Evolutionary conservation across 495 filamentous ascomycete genomes (phyloP).

Genomic region (Neurospora tetrasperma): DNA sequence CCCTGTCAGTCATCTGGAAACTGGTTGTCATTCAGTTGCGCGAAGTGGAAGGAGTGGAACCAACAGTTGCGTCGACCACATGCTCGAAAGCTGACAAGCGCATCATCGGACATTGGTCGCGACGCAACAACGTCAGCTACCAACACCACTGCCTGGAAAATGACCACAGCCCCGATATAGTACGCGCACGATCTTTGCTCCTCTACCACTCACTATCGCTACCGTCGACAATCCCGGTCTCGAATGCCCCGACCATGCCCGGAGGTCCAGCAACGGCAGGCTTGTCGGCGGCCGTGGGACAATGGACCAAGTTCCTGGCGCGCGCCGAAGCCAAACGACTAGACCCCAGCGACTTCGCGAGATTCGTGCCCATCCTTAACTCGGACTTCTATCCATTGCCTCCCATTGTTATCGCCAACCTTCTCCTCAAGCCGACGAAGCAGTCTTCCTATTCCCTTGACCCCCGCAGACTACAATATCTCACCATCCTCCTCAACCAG

Average conservation of each 20-base stretch:
- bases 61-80: not conserved
- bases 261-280: slow-evolving; percentile 4
- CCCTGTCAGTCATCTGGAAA: not conserved
- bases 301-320: slow-evolving; percentile 40
- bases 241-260: slow-evolving; percentile 13
- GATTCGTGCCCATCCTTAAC: slow-evolving; percentile 28
- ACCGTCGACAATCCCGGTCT: not conserved
- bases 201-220: not conserved
- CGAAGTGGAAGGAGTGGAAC: not conserved
- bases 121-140: not conserved
- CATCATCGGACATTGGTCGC: not conserved
- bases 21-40: not conserved
- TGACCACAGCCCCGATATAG: not conserved
- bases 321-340: slow-evolving; percentile 37
- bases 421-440: slow-evolving; percentile 45
- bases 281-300: slow-evolving; percentile 16
- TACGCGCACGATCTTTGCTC: not conserved
- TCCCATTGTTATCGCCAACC: slow-evolving; percentile 41
- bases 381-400: slow-evolving; percentile 33
- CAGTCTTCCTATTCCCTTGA: slow-evolving; percentile 45
- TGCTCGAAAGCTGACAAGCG: not conserved
- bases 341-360: slow-evolving; percentile 35
- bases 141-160: not conserved
- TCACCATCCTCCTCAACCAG: slow-evolving; percentile 47
- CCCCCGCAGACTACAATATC: slow-evolving; percentile 52